phyloP scores from a whole-genome alignment of 306 rosid species.

The Malus fusca region DNA sequence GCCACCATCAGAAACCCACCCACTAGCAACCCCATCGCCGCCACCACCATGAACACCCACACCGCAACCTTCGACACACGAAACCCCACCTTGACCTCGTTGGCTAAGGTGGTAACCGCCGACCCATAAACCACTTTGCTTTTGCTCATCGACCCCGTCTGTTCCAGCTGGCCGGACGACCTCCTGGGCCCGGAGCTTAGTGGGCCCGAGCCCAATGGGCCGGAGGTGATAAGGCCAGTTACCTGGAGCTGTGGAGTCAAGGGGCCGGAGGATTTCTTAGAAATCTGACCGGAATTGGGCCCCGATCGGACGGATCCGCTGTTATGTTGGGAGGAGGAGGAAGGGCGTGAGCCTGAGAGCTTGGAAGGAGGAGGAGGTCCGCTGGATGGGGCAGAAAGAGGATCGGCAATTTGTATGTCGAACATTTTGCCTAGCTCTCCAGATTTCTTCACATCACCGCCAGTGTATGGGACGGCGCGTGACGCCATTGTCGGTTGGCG shows the following conservation, averaged over 20 bases:
- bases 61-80: conserved; percentile 68
- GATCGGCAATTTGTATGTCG: conserved; percentile 50
- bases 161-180: conserved; percentile 41
- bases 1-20: conserved; percentile 90
- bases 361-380: conserved; percentile 33
- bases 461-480: conserved; percentile 84
- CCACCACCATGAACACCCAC: conserved; percentile 69
- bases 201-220: conserved; percentile 78
- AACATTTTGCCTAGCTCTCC: conserved; percentile 93
- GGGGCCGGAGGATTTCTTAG: conserved; percentile 26
- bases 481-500: conserved; percentile 78
- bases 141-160: conserved; percentile 39
- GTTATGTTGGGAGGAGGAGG: conserved; percentile 66
- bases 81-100: conserved; percentile 57
- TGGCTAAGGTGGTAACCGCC: conserved; percentile 67
- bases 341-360: conserved; percentile 33
- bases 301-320: conserved; percentile 82
- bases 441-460: conserved; percentile 91
- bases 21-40: conserved; percentile 70
- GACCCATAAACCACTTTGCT: conserved; percentile 71
- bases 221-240: conserved; percentile 63
- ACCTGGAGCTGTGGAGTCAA: conserved; percentile 41
- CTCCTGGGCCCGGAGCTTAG: conserved; percentile 53
- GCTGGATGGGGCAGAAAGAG: not conserved
- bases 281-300: conserved; percentile 55